These are phyloP conservation scores for Auxenochlorella pyrenoidosa DNA, from an alignment of 139 green algal species.

Conservation along the genomic window DNA sequence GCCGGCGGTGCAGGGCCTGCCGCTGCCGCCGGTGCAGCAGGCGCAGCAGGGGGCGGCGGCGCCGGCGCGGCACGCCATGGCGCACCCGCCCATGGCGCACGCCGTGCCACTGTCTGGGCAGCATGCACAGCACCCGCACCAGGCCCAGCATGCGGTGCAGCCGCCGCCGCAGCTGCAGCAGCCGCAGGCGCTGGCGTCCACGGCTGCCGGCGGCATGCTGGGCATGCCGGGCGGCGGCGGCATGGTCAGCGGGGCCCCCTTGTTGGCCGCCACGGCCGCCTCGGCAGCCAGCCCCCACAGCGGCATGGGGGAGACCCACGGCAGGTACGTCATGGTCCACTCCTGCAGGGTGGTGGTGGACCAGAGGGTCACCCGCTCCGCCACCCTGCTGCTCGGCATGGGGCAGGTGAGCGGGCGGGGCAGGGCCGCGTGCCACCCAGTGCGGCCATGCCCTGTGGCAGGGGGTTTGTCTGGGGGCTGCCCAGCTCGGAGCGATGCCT, in stretches of 20 bases:
- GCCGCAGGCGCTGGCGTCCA: neutral
- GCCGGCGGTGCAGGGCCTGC: conserved; percentile 21
- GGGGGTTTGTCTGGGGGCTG: neutral
- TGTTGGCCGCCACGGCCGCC: neutral
- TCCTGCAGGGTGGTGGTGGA: conserved; percentile 1
- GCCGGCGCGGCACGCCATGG: neutral
- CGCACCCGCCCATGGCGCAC: neutral
- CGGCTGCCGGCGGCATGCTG: neutral
- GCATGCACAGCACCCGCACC: neutral
- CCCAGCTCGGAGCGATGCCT: no score
- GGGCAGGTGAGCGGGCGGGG: neutral
- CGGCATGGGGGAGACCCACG: neutral
- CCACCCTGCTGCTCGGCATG: conserved; percentile 1
- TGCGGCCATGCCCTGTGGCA: neutral
- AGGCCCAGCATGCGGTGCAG: neutral
- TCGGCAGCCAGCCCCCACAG: neutral
- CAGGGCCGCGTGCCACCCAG: neutral
- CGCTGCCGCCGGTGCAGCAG: conserved; percentile 23
- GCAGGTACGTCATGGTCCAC: conserved; percentile 10
- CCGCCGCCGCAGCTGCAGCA: neutral
- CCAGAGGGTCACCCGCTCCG: neutral
- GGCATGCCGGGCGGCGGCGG: neutral
- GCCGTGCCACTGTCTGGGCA: no score
- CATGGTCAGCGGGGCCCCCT: neutral
- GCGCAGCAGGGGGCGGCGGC: neutral